phyloP scores from a whole-genome alignment of 768 basidiomycete species.

The Leucogyrophana mollusca region DNA sequence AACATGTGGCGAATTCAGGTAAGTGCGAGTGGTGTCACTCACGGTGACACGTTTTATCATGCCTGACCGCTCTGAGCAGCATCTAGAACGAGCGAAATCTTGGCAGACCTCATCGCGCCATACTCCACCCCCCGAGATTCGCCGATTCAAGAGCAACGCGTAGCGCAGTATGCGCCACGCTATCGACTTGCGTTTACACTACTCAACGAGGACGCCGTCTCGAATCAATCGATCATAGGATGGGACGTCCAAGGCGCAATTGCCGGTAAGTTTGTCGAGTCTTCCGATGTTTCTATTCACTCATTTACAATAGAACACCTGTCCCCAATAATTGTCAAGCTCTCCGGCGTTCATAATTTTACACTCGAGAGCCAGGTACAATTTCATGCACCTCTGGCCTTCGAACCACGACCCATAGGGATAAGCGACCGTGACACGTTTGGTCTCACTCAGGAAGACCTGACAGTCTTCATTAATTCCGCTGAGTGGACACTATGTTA shows the following conservation, averaged over 20 bases:
- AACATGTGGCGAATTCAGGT: slow-evolving; percentile 25
- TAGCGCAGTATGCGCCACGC: slow-evolving; percentile 75
- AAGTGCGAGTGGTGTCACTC: slow-evolving; percentile 10
- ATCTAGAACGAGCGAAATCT: slow-evolving; percentile 37
- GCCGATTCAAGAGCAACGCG: slow-evolving; percentile 47
- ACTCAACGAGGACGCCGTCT: slow-evolving; percentile 84
- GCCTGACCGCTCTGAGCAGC: slow-evolving; percentile 23
- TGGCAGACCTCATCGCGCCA: slow-evolving; percentile 40
- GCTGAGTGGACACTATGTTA: slow-evolving; percentile 97
- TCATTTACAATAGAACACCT: slow-evolving; percentile 57
- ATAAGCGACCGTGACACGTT: slow-evolving; percentile 38
- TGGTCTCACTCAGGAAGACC: slow-evolving; percentile 73
- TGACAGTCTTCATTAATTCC: slow-evolving; percentile 93
- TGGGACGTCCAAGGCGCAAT: slow-evolving; percentile 79
- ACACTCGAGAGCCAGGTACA: slow-evolving; percentile 95
- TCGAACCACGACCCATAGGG: slow-evolving; percentile 51
- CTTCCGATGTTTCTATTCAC: neutral
- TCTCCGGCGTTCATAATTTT: slow-evolving; percentile 80
- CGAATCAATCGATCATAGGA: slow-evolving; percentile 51
- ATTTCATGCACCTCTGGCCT: slow-evolving; percentile 86
- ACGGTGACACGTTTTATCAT: slow-evolving; percentile 9
- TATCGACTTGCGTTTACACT: slow-evolving; percentile 92
- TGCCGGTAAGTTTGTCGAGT: slow-evolving; percentile 46
- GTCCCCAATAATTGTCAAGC: slow-evolving; percentile 55
- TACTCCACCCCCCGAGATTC: slow-evolving; percentile 36